Conservation (phyloP, 257 asterid genomes). For the Nicotiana paniculata region DNA sequence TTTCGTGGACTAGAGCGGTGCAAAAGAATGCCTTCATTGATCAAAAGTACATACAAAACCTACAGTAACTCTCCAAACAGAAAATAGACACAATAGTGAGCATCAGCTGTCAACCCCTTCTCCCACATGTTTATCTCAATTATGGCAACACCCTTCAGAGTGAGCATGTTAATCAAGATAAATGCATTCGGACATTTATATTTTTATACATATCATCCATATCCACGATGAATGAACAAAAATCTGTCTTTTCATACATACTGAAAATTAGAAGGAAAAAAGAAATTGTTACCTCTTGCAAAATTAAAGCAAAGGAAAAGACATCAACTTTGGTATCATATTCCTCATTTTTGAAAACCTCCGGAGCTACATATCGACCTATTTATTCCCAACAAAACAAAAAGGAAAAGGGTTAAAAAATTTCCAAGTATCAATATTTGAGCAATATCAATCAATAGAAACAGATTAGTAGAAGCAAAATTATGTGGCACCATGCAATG, state of each 20-base stretch:
- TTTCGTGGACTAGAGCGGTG: background rate
- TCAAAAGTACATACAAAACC: background rate
- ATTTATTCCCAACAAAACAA: background rate
- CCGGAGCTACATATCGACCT: slow-evolving; percentile 98
- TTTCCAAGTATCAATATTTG: background rate
- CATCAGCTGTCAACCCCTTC: background rate
- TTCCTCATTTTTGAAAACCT: slow-evolving; percentile 75
- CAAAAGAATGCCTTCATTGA: background rate
- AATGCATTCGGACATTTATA: background rate
- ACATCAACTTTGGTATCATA: slow-evolving; percentile 96
- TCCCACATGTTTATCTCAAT: background rate
- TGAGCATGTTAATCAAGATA: background rate
- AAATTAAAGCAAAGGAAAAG: slow-evolving; percentile 84
- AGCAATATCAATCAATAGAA: background rate
- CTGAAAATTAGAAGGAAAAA: background rate
- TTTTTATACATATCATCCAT: background rate
- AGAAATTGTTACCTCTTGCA: slow-evolving; percentile 67
- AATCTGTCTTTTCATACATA: background rate
- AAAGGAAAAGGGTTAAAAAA: background rate
- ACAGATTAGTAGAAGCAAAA: background rate
- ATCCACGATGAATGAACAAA: background rate
- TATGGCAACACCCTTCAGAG: background rate
- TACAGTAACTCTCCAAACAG: background rate
- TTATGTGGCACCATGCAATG: background rate
- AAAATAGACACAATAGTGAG: background rate